phyloP scores from a whole-genome alignment of 176 grass and related monocot species.

The Aegilops speltoides region DNA sequence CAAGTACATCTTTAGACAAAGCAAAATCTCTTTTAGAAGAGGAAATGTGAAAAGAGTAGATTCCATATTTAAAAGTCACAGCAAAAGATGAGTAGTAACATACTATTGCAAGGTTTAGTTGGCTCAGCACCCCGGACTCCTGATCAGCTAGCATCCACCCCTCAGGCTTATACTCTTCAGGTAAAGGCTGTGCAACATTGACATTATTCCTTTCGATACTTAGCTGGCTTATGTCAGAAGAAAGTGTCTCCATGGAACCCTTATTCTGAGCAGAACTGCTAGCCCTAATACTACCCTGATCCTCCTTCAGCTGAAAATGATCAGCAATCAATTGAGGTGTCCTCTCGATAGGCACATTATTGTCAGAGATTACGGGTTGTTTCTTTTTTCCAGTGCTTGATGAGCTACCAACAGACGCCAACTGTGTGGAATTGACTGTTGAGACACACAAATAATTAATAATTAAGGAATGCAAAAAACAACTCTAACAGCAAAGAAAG shows the following conservation, averaged over 20 bases:
- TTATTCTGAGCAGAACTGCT: slow-evolving; percentile 36
- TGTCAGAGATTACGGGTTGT: slow-evolving; percentile 37
- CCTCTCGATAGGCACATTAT: slow-evolving; percentile 39
- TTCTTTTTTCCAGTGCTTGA: slow-evolving; percentile 42
- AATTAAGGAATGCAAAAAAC: slow-evolving; percentile 7
- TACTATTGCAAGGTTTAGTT: slow-evolving; percentile 99
- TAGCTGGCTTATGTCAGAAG: slow-evolving; percentile 44
- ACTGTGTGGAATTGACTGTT: slow-evolving; percentile 34
- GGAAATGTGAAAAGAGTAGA: slow-evolving; percentile 24
- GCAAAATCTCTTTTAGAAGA: slow-evolving; percentile 15
- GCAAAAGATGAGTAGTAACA: slow-evolving; percentile 46
- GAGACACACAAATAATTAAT: slow-evolving; percentile 34
- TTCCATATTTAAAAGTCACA: slow-evolving; percentile 13
- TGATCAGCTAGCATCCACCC: slow-evolving; percentile 72
- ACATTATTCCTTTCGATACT: slow-evolving; percentile 51
- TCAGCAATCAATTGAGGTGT: slow-evolving; percentile 24
- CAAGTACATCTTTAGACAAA: slow-evolving; percentile 28
- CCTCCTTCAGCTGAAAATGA: slow-evolving; percentile 29
- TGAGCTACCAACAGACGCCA: slow-evolving; percentile 29
- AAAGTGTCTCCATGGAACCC: slow-evolving; percentile 33
- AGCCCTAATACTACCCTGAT: slow-evolving; percentile 16
- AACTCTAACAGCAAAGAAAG: neutral
- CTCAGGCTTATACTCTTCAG: slow-evolving; percentile 76
- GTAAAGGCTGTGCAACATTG: slow-evolving; percentile 46
- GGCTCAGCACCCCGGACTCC: slow-evolving; percentile 51